Evolutionary conservation across 768 basidiomycete genomes (phyloP).

Genomic region (Melanogaster broomeanus): DNA sequence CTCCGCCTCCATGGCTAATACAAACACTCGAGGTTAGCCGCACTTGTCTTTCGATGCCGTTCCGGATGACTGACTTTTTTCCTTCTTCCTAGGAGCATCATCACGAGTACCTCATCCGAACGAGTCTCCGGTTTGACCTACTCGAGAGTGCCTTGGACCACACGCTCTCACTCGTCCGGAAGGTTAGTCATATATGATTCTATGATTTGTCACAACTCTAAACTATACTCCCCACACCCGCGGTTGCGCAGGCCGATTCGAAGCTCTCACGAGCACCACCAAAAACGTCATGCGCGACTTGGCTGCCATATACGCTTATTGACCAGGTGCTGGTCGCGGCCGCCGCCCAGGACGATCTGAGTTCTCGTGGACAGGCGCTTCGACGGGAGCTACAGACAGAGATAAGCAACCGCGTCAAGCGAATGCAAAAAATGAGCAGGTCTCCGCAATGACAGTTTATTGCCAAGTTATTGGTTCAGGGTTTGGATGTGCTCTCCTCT

Average conservation of each 20-base stretch:
- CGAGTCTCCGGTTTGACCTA: conserved; percentile 76
- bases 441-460: conserved; percentile 23
- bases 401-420: conserved; percentile 63
- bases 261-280: conserved; percentile 52
- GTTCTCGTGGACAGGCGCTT: conserved; percentile 40
- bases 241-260: conserved; percentile 48
- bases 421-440: conserved; percentile 65
- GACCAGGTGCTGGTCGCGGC: conserved; percentile 79
- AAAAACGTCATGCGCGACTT: conserved; percentile 61
- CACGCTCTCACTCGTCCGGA: conserved; percentile 67
- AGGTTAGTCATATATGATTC: conserved; percentile 47
- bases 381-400: conserved; percentile 58
- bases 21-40: conserved; percentile 65
- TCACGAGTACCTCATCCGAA: conserved; percentile 81
- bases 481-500: not conserved
- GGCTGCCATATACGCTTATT: conserved; percentile 82
- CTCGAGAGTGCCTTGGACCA: conserved; percentile 77
- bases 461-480: not conserved
- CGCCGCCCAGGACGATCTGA: conserved; percentile 50
- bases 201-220: conserved; percentile 5
- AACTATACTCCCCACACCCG: conserved; percentile 4
- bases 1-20: conserved; percentile 84
- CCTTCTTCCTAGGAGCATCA: conserved; percentile 52
- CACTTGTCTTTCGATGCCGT: not conserved
- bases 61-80: not conserved